Percentiles rank a stretch among this genome's conserved stretches.
Conservation (phyloP, 148 eudicot species). For the Diospyros lotus region DNA sequence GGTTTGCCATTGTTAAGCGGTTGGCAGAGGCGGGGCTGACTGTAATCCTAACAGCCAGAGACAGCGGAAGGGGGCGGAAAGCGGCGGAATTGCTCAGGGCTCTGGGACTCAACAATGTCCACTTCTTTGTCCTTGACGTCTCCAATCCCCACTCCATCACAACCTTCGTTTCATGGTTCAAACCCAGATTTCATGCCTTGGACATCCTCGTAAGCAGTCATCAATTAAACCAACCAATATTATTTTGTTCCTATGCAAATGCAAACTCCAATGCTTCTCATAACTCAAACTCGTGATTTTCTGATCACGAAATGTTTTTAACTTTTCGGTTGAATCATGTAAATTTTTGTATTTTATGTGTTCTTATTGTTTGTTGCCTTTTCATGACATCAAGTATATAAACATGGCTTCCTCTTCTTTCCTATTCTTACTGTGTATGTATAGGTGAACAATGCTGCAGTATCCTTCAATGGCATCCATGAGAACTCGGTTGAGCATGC, state of each 20-base stretch:
- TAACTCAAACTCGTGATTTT: too few species aligned
- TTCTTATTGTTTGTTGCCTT: not conserved
- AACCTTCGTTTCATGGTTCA: constrained; percentile 47
- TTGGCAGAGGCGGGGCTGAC: constrained; percentile 66
- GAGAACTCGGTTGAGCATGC: constrained; percentile 71
- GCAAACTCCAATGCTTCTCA: too few species aligned
- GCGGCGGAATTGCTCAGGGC: constrained; percentile 44
- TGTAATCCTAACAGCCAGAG: constrained; percentile 74
- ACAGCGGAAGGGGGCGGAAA: constrained; percentile 38
- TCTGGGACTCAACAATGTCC: constrained; percentile 36
- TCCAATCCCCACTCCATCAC: constrained; percentile 38
- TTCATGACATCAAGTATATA: too few species aligned
- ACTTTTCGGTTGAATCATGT: too few species aligned
- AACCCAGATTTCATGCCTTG: constrained; percentile 31
- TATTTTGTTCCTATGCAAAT: too few species aligned
- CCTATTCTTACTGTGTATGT: not conserved
- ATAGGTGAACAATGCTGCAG: constrained; percentile 89
- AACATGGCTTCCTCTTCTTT: not conserved
- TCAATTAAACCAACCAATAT: too few species aligned
- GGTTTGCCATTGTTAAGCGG: constrained; percentile 55
- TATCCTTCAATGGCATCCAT: constrained; percentile 64
- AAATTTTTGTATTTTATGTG: not conserved
- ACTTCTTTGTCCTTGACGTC: constrained; percentile 43
- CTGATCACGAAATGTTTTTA: too few species aligned
- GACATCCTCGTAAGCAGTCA: constrained; percentile 51